phyloP scores from a whole-genome alignment of 2,329 filamentous ascomycete species.

The Aspergillus tanneri region DNA sequence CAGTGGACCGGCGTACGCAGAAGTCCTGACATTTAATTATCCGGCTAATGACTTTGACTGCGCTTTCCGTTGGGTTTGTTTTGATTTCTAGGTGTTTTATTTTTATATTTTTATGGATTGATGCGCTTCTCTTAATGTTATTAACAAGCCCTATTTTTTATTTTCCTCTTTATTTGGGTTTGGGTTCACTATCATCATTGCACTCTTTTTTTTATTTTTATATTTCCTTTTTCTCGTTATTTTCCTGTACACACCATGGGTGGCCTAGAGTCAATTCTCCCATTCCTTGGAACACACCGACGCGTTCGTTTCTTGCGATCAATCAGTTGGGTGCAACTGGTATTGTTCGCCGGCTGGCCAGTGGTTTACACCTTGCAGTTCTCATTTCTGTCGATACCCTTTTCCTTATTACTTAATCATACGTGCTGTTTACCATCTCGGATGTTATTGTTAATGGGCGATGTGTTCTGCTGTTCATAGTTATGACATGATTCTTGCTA shows the following conservation, averaged over 20 bases:
- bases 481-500: background rate
- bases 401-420: conserved; percentile 21
- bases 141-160: too few species aligned
- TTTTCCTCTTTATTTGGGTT: too few species aligned
- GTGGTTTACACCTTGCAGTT: conserved; percentile 6
- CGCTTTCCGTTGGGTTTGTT: conserved; percentile 32
- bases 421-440: conserved; percentile 7
- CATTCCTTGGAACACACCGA: too few species aligned
- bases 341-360: background rate
- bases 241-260: background rate
- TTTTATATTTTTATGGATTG: conserved; percentile 30
- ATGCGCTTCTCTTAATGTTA: conserved; percentile 3
- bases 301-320: too few species aligned
- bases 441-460: conserved; percentile 1
- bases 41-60: conserved; percentile 4
- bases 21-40: conserved; percentile 23
- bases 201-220: too few species aligned
- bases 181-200: too few species aligned
- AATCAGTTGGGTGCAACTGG: background rate
- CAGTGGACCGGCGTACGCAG: conserved; percentile 47
- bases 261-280: background rate
- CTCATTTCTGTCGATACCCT: conserved; percentile 33
- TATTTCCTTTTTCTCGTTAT: background rate
- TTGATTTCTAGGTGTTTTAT: conserved; percentile 27
- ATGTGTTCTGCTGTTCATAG: background rate